These are phyloP conservation scores for Suhomyces pyralidae DNA, from an alignment of 805 yeast genomes.

Conservation along the genomic window DNA sequence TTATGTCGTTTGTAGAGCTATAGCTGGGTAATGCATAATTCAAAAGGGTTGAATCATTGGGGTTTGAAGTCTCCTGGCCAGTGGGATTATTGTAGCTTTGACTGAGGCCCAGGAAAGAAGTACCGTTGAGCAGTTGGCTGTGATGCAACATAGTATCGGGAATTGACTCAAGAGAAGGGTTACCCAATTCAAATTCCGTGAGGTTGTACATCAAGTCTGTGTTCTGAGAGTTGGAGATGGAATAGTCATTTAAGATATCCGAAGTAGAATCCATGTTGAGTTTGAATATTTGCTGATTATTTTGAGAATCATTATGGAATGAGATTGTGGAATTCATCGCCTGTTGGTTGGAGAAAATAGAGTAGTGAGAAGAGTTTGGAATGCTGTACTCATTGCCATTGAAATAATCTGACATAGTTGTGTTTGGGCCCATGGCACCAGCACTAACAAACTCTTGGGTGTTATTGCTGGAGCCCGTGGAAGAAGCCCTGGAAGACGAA, in stretches of 20 bases:
- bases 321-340: constrained; percentile 15
- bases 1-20: constrained; percentile 9
- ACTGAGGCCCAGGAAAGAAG: constrained; percentile 1
- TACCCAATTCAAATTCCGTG: constrained; percentile 22
- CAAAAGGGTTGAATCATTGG: neutral
- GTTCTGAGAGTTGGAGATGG: constrained; percentile 5
- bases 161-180: constrained; percentile 26
- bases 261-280: constrained; percentile 15
- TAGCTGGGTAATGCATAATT: constrained; percentile 6
- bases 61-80: neutral
- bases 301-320: constrained; percentile 9
- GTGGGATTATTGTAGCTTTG: neutral
- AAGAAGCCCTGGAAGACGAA: constrained; percentile 1
- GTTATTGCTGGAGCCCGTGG: constrained; percentile 1
- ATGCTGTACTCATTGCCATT: constrained; percentile 10
- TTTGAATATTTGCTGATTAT: constrained; percentile 4
- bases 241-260: constrained; percentile 13
- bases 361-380: constrained; percentile 14
- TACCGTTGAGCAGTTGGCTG: constrained; percentile 1
- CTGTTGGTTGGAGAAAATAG: constrained; percentile 14
- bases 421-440: constrained; percentile 2
- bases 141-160: constrained; percentile 19
- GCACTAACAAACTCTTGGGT: neutral
- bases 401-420: constrained; percentile 6
- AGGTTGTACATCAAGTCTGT: constrained; percentile 21